A percentile compares a stretch with the other conserved stretches of the same genome.
Evolutionary conservation across 257 asterid genomes (phyloP).

Genomic region (Gentiana straminea): DNA sequence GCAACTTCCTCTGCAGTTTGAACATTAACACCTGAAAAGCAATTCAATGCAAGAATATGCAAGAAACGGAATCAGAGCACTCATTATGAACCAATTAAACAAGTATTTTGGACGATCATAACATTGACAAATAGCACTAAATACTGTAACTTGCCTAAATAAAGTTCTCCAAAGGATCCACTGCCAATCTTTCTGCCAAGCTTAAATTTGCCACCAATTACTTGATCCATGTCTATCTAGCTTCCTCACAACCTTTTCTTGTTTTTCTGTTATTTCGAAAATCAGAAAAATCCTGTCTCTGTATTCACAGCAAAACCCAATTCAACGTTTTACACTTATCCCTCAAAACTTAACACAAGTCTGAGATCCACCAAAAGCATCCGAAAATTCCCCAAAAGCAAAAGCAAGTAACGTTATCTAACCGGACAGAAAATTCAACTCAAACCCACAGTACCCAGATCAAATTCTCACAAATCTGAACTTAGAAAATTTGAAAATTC

Average conservation of each 20-base stretch:
- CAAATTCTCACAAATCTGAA: background rate
- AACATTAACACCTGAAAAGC: constrained; percentile 53
- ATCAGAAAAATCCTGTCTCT: constrained; percentile 5
- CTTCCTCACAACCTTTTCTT: background rate
- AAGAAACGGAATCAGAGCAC: constrained; percentile 1
- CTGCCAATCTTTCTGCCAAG: constrained; percentile 88
- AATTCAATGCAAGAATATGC: constrained; percentile 6
- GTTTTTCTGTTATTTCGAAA: background rate
- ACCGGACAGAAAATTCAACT: constrained; percentile 4
- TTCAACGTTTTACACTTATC: constrained; percentile 7
- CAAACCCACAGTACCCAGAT: constrained; percentile 7
- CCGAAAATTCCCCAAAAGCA: constrained; percentile 2
- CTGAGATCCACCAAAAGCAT: constrained; percentile 25
- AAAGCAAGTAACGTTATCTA: constrained; percentile 1
- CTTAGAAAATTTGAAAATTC: constrained; percentile 1
- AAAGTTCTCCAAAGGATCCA: constrained; percentile 95
- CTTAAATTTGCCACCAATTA: constrained; percentile 74
- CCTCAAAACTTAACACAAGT: constrained; percentile 9
- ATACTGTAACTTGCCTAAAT: constrained; percentile 41
- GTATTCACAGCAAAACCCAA: constrained; percentile 5
- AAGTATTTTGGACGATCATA: background rate
- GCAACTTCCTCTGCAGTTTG: constrained; percentile 92
- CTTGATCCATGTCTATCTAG: constrained; percentile 52
- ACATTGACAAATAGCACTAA: constrained; percentile 2
- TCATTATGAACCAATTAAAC: constrained; percentile 3